Conservation (phyloP, 2,329 filamentous ascomycete species). For the Plectosphaerella sp. region DNA sequence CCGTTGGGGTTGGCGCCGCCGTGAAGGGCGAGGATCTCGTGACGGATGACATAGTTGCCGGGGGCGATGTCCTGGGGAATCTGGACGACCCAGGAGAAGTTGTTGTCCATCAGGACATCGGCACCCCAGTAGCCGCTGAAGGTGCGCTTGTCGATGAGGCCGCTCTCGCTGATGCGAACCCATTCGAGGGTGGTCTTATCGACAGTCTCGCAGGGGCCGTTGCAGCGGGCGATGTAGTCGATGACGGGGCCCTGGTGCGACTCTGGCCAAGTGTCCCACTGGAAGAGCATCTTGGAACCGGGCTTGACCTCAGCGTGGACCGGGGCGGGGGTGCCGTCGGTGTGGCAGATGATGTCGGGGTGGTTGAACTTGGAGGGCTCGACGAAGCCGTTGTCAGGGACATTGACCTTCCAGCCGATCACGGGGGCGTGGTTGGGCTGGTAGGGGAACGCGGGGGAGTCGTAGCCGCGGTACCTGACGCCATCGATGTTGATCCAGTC, state of each 20-base stretch:
- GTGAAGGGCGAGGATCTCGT: conserved; percentile 54
- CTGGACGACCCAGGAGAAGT: conserved; percentile 39
- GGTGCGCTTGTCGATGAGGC: conserved; percentile 38
- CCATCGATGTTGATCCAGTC: conserved; percentile 20
- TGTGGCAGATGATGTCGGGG: conserved; percentile 33
- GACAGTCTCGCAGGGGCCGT: conserved; percentile 42
- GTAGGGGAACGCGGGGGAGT: conserved; percentile 29
- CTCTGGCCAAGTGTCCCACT: conserved; percentile 23
- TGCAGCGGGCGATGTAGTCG: conserved; percentile 32
- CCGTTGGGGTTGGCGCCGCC: conserved; percentile 33
- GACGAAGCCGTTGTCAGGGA: conserved; percentile 27
- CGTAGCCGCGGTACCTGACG: conserved; percentile 32
- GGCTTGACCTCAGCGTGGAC: conserved; percentile 18
- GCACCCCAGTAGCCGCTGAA: conserved; percentile 49
- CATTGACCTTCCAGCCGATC: conserved; percentile 10
- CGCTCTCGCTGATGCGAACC: conserved; percentile 55
- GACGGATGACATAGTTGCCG: conserved; percentile 50
- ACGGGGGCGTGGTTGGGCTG: conserved; percentile 15
- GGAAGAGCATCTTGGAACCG: conserved; percentile 14
- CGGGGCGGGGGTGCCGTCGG: conserved; percentile 24
- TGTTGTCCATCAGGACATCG: conserved; percentile 45
- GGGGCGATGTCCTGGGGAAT: conserved; percentile 42
- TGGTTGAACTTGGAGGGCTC: conserved; percentile 28
- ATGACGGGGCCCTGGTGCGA: conserved; percentile 29
- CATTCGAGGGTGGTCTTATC: conserved; percentile 48